These are phyloP conservation scores for Cercospora sp. DNA, from an alignment of 2,329 filamentous ascomycete genomes.

Conservation along the genomic window DNA sequence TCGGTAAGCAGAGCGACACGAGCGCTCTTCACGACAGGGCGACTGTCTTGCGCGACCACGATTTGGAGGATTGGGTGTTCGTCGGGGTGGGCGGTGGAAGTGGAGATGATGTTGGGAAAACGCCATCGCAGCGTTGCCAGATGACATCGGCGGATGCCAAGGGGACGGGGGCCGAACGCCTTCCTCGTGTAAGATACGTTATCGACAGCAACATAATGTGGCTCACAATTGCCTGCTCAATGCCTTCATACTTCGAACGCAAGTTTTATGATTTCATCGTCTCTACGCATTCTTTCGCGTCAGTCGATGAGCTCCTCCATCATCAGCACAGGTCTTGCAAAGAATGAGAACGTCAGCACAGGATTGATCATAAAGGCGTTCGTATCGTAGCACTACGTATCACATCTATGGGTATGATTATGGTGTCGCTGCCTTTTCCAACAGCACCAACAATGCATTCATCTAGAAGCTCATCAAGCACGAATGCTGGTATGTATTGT, in stretches of 20 bases:
- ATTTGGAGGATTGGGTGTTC: background rate
- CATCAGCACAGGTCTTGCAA: no score
- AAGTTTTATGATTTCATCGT: no score
- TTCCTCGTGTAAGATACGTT: background rate
- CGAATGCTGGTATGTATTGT: background rate
- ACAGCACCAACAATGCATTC: background rate
- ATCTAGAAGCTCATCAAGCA: background rate
- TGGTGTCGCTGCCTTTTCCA: background rate
- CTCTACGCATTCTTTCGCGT: no score
- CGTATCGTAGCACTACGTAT: background rate
- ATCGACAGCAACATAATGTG: background rate
- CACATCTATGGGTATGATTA: background rate
- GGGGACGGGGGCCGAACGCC: background rate
- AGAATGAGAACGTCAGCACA: no score
- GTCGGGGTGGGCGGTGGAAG: background rate
- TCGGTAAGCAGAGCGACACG: conserved; percentile 12
- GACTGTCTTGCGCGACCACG: conserved; percentile 1
- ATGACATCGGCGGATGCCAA: conserved; percentile 4
- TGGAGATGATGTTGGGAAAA: conserved; percentile 3
- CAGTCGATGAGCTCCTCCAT: no score
- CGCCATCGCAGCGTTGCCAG: background rate
- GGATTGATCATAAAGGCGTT: background rate
- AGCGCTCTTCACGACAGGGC: conserved; percentile 5
- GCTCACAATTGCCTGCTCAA: no score
- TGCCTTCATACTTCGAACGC: no score